Percentiles rank a stretch among this genome's conserved stretches.
These are phyloP conservation scores for Fusarium sp. DNA, from an alignment of 2,329 filamentous ascomycete genomes.

Conservation along the genomic window DNA sequence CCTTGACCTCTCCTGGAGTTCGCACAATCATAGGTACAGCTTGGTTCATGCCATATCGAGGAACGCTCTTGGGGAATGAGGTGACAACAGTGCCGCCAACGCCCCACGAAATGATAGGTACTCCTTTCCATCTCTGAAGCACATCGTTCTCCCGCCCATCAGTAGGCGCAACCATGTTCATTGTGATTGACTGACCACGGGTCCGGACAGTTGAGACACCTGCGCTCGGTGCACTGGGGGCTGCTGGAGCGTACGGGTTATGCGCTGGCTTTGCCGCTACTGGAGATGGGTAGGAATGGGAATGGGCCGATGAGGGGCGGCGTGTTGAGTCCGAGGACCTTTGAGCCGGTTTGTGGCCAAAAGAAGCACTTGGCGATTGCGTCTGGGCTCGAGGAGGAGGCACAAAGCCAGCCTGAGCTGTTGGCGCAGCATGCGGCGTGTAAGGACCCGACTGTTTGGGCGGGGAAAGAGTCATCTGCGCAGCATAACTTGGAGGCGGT, in stretches of 20 bases:
- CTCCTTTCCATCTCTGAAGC: constrained; percentile 89
- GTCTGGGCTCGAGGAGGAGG: constrained; percentile 71
- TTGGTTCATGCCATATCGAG: constrained; percentile 82
- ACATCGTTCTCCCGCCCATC: constrained; percentile 78
- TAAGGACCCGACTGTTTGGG: constrained; percentile 66
- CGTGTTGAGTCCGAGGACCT: constrained; percentile 58
- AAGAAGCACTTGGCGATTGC: constrained; percentile 66
- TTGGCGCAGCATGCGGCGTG: constrained; percentile 54
- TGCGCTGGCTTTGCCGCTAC: constrained; percentile 42
- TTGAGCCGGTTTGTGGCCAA: constrained; percentile 51
- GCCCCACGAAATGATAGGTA: constrained; percentile 87
- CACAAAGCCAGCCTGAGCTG: constrained; percentile 56
- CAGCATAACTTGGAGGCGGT: constrained; percentile 57
- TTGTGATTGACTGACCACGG: constrained; percentile 64
- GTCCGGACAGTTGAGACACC: constrained; percentile 50
- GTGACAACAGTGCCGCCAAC: constrained; percentile 85
- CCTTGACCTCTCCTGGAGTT: constrained; percentile 81
- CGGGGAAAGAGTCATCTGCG: constrained; percentile 62
- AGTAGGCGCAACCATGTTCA: constrained; percentile 70
- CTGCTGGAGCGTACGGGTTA: constrained; percentile 44
- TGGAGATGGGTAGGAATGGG: constrained; percentile 56
- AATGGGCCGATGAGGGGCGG: constrained; percentile 66
- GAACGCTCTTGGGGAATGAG: constrained; percentile 88
- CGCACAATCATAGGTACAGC: constrained; percentile 81
- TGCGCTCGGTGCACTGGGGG: constrained; percentile 12